Conservation (phyloP, 78 protist genomes). For the Dictyostelium citrinum region DNA sequence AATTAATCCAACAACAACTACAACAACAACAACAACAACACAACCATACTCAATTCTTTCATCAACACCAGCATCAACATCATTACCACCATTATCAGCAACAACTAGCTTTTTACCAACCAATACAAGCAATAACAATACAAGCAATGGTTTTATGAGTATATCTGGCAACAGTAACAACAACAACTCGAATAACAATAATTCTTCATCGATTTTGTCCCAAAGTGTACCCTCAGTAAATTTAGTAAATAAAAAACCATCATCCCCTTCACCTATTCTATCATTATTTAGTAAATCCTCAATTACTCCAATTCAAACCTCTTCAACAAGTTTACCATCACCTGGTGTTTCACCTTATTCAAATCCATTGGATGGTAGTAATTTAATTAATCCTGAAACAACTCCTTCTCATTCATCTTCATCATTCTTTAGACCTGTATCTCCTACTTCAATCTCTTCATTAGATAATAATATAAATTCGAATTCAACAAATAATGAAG, state of each 20-base stretch:
- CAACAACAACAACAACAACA: no score
- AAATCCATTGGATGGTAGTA: neutral
- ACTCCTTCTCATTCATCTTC: constrained; percentile 1
- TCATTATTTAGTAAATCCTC: neutral
- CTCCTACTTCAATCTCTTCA: constrained; percentile 34
- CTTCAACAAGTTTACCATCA: neutral
- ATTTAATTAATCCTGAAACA: neutral
- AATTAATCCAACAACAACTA: constrained; percentile 13
- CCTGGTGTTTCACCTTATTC: neutral
- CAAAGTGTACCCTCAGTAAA: neutral
- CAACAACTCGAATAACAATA: neutral
- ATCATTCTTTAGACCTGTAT: constrained; percentile 21
- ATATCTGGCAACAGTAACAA: no score
- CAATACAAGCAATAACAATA: neutral
- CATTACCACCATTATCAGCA: neutral
- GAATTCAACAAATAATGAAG: neutral
- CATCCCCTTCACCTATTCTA: neutral
- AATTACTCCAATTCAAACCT: neutral
- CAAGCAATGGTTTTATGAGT: neutral
- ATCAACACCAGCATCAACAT: neutral
- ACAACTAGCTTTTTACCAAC: neutral
- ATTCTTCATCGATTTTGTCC: neutral
- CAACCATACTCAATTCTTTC: neutral
- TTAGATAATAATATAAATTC: neutral
- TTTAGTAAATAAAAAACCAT: neutral